Base-by-base conservation (phyloP, 2,329 filamentous ascomycete species). In the Phaeomoniella chlamydospora region DNA sequence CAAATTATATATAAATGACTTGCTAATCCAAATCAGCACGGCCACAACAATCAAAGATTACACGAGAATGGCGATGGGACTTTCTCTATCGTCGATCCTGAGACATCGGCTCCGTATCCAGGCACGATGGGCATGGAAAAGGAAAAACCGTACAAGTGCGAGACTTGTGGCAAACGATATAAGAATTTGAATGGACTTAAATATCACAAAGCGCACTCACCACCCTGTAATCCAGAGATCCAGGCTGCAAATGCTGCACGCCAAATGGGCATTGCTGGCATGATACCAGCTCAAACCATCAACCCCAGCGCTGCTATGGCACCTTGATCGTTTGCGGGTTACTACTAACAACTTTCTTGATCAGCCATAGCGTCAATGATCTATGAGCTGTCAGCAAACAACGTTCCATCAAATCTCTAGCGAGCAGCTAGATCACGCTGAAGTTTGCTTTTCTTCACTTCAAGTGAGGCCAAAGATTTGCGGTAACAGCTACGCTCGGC, bases 61-160 rank as follows among this genome's bases (percentile, higher is more conserved):
- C 87, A 94, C 53, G 87, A 94, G 56, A 98, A 98, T 49, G 81
- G 83, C 12, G 90, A 98, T 51, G 90, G 90, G 35, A 94, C 90
- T 2, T 96, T 94, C 55, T 96, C 88, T 0, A 98, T 98, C 46
- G 88, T 98, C 35, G 93, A 98, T 49, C 90, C 90, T 0, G 83
- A 94, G 52, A 96, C 90, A 0, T 90, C 83, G 17, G 74, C 85
- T 1, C 90, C 90, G 0, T 98, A 96, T 45, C 90, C 90, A 0
- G 90, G 90, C 18, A 96, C 90, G 1, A 67, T 94, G 22, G 90
- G 90, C n/a, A 98, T 98, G 90, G 90, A 98, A 62, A 98, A 96
- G 58, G 88, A 96, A 65, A 98, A 98, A 65, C 90, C 90, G 2
- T 96, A 96, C 57, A 87, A 87, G 53, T 98, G 90, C 58, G 87